Conservation (phyloP, 2,329 filamentous ascomycete species). For the Fusarium gaditjirri region DNA sequence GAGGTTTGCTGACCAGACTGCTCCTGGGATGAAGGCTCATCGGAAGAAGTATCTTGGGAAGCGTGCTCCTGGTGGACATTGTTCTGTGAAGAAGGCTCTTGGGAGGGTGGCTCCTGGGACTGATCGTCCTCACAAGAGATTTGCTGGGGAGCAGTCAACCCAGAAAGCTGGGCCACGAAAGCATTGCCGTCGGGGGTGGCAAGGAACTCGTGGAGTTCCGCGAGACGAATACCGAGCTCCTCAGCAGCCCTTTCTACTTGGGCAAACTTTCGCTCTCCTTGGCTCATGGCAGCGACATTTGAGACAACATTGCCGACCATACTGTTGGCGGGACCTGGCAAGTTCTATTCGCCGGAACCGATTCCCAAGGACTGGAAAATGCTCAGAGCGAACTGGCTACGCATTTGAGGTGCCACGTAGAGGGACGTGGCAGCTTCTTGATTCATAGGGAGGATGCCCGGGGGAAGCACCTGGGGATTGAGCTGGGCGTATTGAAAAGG, state of each 20-base stretch:
- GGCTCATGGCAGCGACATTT: conserved; percentile 57
- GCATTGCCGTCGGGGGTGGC: conserved; percentile 42
- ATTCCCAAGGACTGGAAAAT: conserved; percentile 13
- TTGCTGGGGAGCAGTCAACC: conserved; percentile 1
- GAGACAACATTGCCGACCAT: conserved; percentile 55
- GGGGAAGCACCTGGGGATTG: background rate
- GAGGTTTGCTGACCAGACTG: background rate
- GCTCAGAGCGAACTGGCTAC: conserved; percentile 40
- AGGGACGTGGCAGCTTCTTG: background rate
- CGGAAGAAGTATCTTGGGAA: background rate
- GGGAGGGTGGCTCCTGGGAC: background rate
- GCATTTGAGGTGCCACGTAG: conserved; percentile 1
- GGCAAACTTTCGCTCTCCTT: conserved; percentile 58
- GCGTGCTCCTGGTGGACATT: background rate
- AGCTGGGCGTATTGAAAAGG: background rate
- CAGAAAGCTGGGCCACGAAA: background rate
- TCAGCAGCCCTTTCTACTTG: conserved; percentile 65
- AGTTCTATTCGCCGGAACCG: conserved; percentile 53
- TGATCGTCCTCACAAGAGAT: background rate
- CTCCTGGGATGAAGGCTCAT: background rate
- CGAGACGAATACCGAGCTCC: conserved; percentile 64
- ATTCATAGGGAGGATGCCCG: background rate
- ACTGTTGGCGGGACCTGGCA: conserved; percentile 34
- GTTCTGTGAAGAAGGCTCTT: background rate
- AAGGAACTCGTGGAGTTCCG: conserved; percentile 61